Percentiles rank a stretch among this genome's conserved stretches.
These are phyloP conservation scores for Balakata baccata DNA, from an alignment of 345 rosid genomes.

Conservation along the genomic window DNA sequence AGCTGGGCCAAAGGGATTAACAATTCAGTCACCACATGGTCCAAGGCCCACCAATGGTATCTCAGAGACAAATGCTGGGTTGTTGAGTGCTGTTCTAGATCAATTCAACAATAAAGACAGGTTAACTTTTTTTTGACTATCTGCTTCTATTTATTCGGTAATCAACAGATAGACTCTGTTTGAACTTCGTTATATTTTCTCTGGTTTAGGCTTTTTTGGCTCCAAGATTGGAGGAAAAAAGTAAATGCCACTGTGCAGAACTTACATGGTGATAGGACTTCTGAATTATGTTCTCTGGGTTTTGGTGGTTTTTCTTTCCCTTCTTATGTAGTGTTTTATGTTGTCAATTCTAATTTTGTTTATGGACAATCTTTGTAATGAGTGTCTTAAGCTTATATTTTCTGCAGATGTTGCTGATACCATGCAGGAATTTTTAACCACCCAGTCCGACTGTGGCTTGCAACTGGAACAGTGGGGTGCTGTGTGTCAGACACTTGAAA, in stretches of 20 bases:
- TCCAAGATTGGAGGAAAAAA: slow-evolving; percentile 48
- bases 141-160: slow-evolving; percentile 10
- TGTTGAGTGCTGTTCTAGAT: slow-evolving; percentile 39
- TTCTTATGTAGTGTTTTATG: not conserved
- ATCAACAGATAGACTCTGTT: slow-evolving; percentile 4
- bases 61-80: slow-evolving; percentile 33
- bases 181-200: slow-evolving; percentile 17
- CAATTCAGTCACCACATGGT: slow-evolving; percentile 35
- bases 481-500: slow-evolving; percentile 51
- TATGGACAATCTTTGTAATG: not conserved
- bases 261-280: slow-evolving; percentile 32
- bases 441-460: slow-evolving; percentile 27
- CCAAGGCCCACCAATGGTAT: slow-evolving; percentile 35
- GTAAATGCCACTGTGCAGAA: slow-evolving; percentile 32
- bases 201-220: slow-evolving; percentile 57
- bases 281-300: slow-evolving; percentile 30
- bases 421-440: slow-evolving; percentile 19
- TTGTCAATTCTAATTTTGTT: not conserved
- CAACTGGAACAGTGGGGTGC: slow-evolving; percentile 51
- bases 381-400: slow-evolving; percentile 1
- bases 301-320: slow-evolving; percentile 41
- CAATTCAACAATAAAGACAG: slow-evolving; percentile 43
- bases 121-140: slow-evolving; percentile 31
- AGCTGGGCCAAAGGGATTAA: slow-evolving; percentile 38
- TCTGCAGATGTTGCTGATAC: slow-evolving; percentile 38